A percentile compares a stretch with the other conserved stretches of the same genome.
Conservation (phyloP, 2,329 filamentous ascomycete genomes). For the Xylogone sp. region DNA sequence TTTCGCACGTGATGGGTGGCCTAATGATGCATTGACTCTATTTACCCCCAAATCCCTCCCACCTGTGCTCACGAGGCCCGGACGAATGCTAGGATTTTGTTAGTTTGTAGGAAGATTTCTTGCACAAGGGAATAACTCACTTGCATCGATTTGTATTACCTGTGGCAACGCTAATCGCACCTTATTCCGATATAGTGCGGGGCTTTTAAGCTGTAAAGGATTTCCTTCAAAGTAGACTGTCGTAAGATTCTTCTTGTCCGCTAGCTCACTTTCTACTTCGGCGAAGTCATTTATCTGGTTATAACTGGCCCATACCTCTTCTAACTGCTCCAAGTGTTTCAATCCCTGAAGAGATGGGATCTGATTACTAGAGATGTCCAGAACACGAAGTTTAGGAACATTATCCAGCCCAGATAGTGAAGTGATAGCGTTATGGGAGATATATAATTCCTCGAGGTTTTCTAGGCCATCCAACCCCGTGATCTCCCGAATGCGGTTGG, state of each 20-base stretch:
- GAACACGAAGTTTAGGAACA: constrained; percentile 64
- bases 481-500: constrained; percentile 82
- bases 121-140: constrained; percentile 54
- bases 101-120: background rate
- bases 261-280: constrained; percentile 75
- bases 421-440: constrained; percentile 89
- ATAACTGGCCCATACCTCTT: constrained; percentile 93
- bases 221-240: constrained; percentile 98
- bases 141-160: constrained; percentile 91
- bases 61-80: constrained; percentile 21
- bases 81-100: constrained; percentile 21
- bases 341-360: constrained; percentile 73
- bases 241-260: constrained; percentile 72
- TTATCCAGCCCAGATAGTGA: constrained; percentile 69
- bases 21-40: too few relatives aligned
- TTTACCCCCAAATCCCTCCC: too few relatives aligned
- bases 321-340: constrained; percentile 63
- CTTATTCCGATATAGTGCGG: constrained; percentile 93
- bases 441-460: constrained; percentile 86
- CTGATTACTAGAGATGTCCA: constrained; percentile 89
- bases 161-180: constrained; percentile 82
- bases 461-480: constrained; percentile 69
- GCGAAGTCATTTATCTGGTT: constrained; percentile 77
- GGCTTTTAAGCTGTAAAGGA: constrained; percentile 73
- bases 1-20: too few relatives aligned